Base-by-base conservation (phyloP, 2,329 filamentous ascomycete genomes). In the Aschersonia sp. region DNA sequence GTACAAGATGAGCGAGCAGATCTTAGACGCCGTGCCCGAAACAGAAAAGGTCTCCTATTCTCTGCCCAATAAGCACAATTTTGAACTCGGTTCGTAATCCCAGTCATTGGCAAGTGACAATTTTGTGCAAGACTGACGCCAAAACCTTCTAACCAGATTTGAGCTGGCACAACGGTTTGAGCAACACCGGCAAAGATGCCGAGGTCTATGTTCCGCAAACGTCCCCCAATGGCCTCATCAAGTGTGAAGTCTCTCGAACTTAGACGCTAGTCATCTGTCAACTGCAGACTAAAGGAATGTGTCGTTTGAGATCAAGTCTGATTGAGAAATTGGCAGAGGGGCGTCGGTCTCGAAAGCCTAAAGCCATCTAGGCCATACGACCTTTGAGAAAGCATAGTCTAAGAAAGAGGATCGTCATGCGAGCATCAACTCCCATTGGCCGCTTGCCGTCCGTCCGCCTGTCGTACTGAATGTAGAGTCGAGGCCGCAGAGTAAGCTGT, bases 51-150 rank as follows among this genome's bases (percentile, higher is more conserved):
- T 92, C 42, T 78, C 84, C 57, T 97, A 96, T 63, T 74, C 83
- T 6, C 74, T 98, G 59, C 92, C 92, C 9, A 98, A 98, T 74
- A 97, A 96, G 73, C 92, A 98, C 69, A 97, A 96, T 71, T 97
- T 97, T 61, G 91, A 97, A 68, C 83, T 97, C 65, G 85, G 81
- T 88, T 70, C 69, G 82, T 72, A 28, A 42, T 43, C 30, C 40
- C 4, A 31, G 29, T 28, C 40, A 10, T 3, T 38, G 12, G 2
- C 7, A 38, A 38, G 12, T 38, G 12, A 12, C 7, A 12, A 4
- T 7, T 12, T 9, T 12, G 35, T 4, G 12, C 10, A 4, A 50
- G 31, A 48, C 48, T 45, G 31, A 46, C 44, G 32, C 10, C 4
- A 1, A 10, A 3, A 9, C 35, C 7, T 9, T 12, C 35, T 4